phyloP scores from a whole-genome alignment of 495 filamentous ascomycete genomes.

The Aeminium ludgeri region DNA sequence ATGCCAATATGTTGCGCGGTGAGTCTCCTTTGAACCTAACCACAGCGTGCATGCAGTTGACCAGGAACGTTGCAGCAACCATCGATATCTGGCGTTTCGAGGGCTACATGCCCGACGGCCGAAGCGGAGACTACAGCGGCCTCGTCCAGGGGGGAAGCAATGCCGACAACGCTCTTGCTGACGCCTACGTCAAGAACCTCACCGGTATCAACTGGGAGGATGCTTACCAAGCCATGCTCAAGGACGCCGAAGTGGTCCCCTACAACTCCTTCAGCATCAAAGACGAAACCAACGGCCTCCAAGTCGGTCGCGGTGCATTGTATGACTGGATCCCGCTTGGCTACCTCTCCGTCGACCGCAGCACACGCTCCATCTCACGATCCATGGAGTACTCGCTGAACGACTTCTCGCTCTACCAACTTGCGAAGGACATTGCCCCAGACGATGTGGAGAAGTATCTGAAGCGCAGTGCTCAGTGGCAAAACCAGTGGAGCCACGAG shows the following conservation, averaged over 20 bases:
- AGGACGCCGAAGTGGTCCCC: conserved; percentile 22
- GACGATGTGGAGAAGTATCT: conserved; percentile 20
- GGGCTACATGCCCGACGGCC: conserved; percentile 23
- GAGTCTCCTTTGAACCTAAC: too few species aligned
- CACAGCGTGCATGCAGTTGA: too few species aligned
- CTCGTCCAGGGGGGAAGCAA: conserved; percentile 25
- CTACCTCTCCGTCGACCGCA: conserved; percentile 20
- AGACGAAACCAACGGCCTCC: conserved; percentile 8
- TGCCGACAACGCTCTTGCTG: conserved; percentile 26
- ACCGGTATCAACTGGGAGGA: conserved; percentile 23
- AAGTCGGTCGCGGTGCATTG: conserved; percentile 24
- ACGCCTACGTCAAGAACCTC: conserved; percentile 26
- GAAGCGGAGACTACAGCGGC: conserved; percentile 24
- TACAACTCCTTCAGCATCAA: conserved; percentile 18
- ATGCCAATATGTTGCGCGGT: conserved; percentile 17
- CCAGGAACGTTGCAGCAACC: not conserved
- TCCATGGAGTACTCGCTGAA: conserved; percentile 25
- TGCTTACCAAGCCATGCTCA: conserved; percentile 23
- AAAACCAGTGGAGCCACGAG: conserved; percentile 20
- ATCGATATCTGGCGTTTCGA: conserved; percentile 25
- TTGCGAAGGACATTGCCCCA: conserved; percentile 20
- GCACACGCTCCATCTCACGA: conserved; percentile 18
- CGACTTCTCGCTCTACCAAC: conserved; percentile 22
- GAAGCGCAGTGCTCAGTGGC: conserved; percentile 21
- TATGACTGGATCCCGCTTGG: conserved; percentile 23